Conservation (phyloP, 306 rosid species). For the Canavalia ensiformis region DNA sequence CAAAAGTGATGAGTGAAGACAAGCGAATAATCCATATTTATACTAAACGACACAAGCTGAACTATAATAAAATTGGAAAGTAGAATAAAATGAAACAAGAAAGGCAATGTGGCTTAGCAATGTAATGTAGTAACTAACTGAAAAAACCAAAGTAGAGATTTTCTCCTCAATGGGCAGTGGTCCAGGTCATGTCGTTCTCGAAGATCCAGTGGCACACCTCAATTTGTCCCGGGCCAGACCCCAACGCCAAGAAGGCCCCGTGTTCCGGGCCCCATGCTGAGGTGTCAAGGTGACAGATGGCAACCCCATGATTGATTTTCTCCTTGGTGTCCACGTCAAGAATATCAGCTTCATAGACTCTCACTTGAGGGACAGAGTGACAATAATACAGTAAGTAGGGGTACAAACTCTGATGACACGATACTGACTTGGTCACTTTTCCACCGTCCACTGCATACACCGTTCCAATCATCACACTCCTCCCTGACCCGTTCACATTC, state of each 20-base stretch:
- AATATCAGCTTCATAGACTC: constrained; percentile 80
- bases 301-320: constrained; percentile 64
- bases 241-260: constrained; percentile 75
- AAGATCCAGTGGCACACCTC: constrained; percentile 56
- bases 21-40: background rate
- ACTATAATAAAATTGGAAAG: constrained; percentile 33
- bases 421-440: constrained; percentile 70
- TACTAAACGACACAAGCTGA: constrained; percentile 27
- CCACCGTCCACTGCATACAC: constrained; percentile 73
- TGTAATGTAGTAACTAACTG: background rate
- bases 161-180: constrained; percentile 44
- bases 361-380: constrained; percentile 82
- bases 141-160: constrained; percentile 5
- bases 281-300: constrained; percentile 87
- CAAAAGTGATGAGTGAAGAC: background rate
- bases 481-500: constrained; percentile 65
- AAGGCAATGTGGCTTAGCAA: background rate
- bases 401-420: constrained; percentile 91
- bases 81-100: background rate
- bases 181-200: constrained; percentile 87
- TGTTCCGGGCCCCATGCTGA: constrained; percentile 77
- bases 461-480: constrained; percentile 65
- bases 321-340: constrained; percentile 48
- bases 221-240: constrained; percentile 51
- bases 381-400: constrained; percentile 89